phyloP scores from a whole-genome alignment of 2,329 filamentous ascomycete species.

The Fusarium incarnatum region DNA sequence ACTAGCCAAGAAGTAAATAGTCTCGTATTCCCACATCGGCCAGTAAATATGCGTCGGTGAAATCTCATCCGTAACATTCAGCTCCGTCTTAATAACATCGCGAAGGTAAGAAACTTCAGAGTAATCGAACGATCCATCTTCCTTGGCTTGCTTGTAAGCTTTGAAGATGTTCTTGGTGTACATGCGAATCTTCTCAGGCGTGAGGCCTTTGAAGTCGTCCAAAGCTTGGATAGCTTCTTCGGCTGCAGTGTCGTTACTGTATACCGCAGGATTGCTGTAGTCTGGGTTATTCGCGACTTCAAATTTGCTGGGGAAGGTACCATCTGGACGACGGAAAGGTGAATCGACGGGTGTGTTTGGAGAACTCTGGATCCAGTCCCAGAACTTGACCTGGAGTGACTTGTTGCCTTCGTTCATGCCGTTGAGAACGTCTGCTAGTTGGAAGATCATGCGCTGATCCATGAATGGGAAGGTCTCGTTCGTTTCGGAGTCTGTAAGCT shows the following conservation, averaged over 20 bases:
- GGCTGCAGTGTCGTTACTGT: slow-evolving; percentile 44
- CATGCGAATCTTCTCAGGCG: slow-evolving; percentile 35
- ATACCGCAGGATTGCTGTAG: slow-evolving; percentile 30
- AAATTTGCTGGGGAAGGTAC: slow-evolving; percentile 41
- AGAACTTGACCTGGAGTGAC: slow-evolving; percentile 67
- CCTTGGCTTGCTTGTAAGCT: slow-evolving; percentile 48
- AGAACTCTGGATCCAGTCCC: slow-evolving; percentile 67
- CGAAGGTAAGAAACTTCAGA: slow-evolving; percentile 50
- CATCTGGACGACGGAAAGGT: slow-evolving; percentile 44
- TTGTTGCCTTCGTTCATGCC: slow-evolving; percentile 64
- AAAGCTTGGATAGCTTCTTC: slow-evolving; percentile 40
- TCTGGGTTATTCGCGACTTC: slow-evolving; percentile 42
- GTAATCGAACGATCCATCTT: slow-evolving; percentile 47
- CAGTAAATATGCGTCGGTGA: slow-evolving; percentile 12
- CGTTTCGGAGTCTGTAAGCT: slow-evolving; percentile 60
- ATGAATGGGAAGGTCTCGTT: slow-evolving; percentile 69
- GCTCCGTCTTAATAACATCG: slow-evolving; percentile 49
- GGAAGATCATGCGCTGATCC: slow-evolving; percentile 74
- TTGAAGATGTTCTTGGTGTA: slow-evolving; percentile 48
- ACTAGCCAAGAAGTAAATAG: slow-evolving; percentile 27
- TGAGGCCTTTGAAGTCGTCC: slow-evolving; percentile 45
- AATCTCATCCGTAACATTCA: slow-evolving; percentile 50
- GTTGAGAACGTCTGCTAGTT: slow-evolving; percentile 71
- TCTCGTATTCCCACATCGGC: slow-evolving; percentile 47
- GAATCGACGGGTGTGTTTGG: slow-evolving; percentile 13